Evolutionary conservation across 2,329 filamentous ascomycete genomes (phyloP), one percentile per base, ranked within the genome.

Genomic region (Xenoacremonium recifei): DNA sequence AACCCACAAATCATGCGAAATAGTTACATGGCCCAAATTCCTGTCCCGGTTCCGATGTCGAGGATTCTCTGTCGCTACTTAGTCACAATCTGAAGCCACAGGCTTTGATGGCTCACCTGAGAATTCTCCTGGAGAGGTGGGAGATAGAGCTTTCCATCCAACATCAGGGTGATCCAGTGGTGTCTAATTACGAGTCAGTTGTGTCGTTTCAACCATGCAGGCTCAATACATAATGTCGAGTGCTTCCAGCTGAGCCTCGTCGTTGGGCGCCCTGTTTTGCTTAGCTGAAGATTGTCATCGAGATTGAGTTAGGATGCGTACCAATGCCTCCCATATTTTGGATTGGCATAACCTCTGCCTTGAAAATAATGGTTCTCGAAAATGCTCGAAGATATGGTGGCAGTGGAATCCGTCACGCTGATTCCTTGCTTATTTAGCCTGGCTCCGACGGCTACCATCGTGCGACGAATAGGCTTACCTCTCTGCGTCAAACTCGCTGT

Each of bases 261-360:
- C 54, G 7, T 57, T 57, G 0, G 53, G 53, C 0, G 53, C 53
- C 53, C 53, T 56, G 1, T 1, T 2, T 4, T 4, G 0, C 2
- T 12, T 15, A 9, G 23, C 9, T 27, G 13, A 13, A 27, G 3
- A 31, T 3, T n/a, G 15, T 2, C 2, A 9, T 4, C 12, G 10
- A 7, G 15, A 7, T 13, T 15, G 20, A 6, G 4, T 13, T 12
- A 6, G 2, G 6, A 6, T 1, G 1, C 30, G 9, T 35, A 51
- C 53, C 53, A 56, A 31, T 53, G 49, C n/a, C 31, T 47, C n/a
- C 53, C 53, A 44, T 56, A 56, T 31, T 56, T 56, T 0, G 53
- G 53, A 11, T 56, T 56, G 0, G 53, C 53, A 19, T 56, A 57
- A 4, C 42, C 15, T 21, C 53, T 35, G 1, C 53, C 51, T 6